phyloP scores from a whole-genome alignment of 441 rosid genomes.

The Erysimum cheiri region DNA sequence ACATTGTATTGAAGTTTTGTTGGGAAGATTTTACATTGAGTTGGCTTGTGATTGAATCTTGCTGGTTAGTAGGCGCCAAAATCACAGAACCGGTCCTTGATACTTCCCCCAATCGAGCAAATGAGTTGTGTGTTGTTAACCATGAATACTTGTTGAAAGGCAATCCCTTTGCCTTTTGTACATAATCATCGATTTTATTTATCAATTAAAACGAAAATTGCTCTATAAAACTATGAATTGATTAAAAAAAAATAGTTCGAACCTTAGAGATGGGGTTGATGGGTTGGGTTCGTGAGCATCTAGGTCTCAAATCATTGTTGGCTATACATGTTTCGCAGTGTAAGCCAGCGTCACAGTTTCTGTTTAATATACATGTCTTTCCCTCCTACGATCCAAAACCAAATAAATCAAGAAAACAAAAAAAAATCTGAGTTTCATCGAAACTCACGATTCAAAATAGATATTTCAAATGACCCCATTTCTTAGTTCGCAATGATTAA shows the following conservation, averaged over 20 bases:
- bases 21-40: slow-evolving; percentile 48
- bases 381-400: slow-evolving; percentile 52
- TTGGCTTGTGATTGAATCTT: slow-evolving; percentile 65
- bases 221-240: background rate
- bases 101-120: slow-evolving; percentile 52
- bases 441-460: too few species aligned
- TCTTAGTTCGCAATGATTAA: background rate
- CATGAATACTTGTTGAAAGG: slow-evolving; percentile 71
- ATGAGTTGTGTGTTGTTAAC: slow-evolving; percentile 74
- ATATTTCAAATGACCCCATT: background rate
- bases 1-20: slow-evolving; percentile 2
- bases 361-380: slow-evolving; percentile 49
- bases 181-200: background rate
- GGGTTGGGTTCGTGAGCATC: slow-evolving; percentile 64
- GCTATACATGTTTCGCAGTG: slow-evolving; percentile 70
- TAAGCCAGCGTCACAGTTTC: slow-evolving; percentile 57
- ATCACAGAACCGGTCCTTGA: slow-evolving; percentile 60
- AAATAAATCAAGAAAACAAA: slow-evolving; percentile 24
- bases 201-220: background rate
- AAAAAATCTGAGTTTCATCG: too few species aligned
- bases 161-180: slow-evolving; percentile 50
- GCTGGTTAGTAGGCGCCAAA: slow-evolving; percentile 63
- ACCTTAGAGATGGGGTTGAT: slow-evolving; percentile 58
- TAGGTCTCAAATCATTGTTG: slow-evolving; percentile 55
- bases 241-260: background rate